These are phyloP conservation scores for Hypoxylon intermedium DNA, from an alignment of 495 filamentous ascomycete genomes.

Conservation along the genomic window DNA sequence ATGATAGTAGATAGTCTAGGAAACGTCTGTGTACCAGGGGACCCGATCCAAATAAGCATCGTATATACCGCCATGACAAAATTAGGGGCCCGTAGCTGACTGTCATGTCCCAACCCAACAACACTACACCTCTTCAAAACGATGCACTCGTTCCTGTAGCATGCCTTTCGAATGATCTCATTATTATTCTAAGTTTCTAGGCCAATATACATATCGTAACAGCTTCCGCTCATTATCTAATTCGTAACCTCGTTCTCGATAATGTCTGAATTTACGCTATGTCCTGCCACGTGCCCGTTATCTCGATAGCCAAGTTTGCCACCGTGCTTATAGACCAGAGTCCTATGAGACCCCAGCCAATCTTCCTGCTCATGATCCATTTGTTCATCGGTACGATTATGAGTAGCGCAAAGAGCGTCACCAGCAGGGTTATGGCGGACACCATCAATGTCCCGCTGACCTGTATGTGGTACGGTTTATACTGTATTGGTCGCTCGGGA, in stretches of 20 bases:
- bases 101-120: no score
- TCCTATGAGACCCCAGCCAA: slow-evolving; percentile 82
- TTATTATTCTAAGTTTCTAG: background rate
- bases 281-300: slow-evolving; percentile 62
- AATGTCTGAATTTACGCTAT: slow-evolving; percentile 31
- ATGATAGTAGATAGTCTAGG: no score
- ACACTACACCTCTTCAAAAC: no score
- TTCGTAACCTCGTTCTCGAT: slow-evolving; percentile 11
- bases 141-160: no score
- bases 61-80: no score
- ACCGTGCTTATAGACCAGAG: slow-evolving; percentile 87
- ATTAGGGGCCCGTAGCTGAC: no score
- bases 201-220: background rate
- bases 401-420: slow-evolving; percentile 80
- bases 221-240: slow-evolving; percentile 6
- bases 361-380: slow-evolving; percentile 86
- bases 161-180: no score
- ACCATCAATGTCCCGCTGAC: slow-evolving; percentile 85
- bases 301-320: slow-evolving; percentile 82
- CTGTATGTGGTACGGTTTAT: slow-evolving; percentile 77
- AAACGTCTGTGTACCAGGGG: no score
- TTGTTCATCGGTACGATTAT: slow-evolving; percentile 82
- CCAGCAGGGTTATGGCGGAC: slow-evolving; percentile 76
- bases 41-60: no score
- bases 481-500: slow-evolving; percentile 58